Evolutionary conservation across 1,139 yeast genomes (phyloP).

Genomic region (Yamadazyma dushanensis): DNA sequence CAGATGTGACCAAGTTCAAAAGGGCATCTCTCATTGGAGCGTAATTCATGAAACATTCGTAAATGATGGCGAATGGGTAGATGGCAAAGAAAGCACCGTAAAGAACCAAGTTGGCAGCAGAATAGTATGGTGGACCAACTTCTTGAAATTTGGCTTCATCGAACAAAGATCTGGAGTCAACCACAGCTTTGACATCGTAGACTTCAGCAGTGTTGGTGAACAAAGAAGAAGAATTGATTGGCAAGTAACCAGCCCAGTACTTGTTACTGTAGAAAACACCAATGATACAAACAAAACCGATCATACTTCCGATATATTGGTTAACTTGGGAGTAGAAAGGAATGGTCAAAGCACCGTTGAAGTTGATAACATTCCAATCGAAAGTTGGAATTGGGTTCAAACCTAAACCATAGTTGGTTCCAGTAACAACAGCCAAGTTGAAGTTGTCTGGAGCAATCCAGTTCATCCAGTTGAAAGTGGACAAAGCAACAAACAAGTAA

Average conservation of each 20-base stretch:
- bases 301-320: constrained; percentile 40
- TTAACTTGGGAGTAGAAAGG: constrained; percentile 50
- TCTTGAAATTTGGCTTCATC: constrained; percentile 40
- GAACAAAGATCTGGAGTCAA: constrained; percentile 37
- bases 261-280: constrained; percentile 53
- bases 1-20: constrained; percentile 8
- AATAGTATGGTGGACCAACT: constrained; percentile 49
- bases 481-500: constrained; percentile 31
- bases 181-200: constrained; percentile 42
- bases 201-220: constrained; percentile 48
- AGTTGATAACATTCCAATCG: constrained; percentile 46
- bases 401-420: constrained; percentile 53
- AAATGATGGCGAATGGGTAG: constrained; percentile 57
- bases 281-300: constrained; percentile 43
- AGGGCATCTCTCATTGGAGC: constrained; percentile 17
- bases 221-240: constrained; percentile 48
- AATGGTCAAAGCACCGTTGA: constrained; percentile 27
- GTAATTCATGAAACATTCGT: constrained; percentile 35
- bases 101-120: constrained; percentile 42
- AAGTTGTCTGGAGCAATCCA: constrained; percentile 36
- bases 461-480: constrained; percentile 38
- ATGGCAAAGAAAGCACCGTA: constrained; percentile 60
- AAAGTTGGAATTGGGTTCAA: constrained; percentile 57
- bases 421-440: constrained; percentile 56
- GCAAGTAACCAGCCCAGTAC: constrained; percentile 52